Base-by-base conservation (phyloP, 139 green algal species). In the Monoraphidium neglectum region DNA sequence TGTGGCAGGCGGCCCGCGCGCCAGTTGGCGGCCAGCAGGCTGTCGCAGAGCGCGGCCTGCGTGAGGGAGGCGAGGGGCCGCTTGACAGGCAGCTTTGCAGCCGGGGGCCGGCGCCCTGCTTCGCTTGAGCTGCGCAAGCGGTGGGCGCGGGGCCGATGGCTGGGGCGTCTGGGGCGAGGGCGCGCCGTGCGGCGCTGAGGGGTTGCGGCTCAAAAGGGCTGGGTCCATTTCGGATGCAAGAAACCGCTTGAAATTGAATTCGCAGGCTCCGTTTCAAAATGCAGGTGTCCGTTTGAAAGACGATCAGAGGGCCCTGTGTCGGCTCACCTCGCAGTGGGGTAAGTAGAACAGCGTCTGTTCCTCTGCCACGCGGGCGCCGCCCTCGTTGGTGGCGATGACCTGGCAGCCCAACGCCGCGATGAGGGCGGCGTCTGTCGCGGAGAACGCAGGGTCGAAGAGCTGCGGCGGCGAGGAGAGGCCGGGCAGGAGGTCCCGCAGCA, bases 401-500 rank as follows among this genome's bases (percentile, higher is more conserved):
- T 23, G 35, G 40, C 77, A 61, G 5, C 74, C 70, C 38, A 80
- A 35, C 18, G 30, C 21, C 57, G 69, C 38, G 36, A 84, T 36
- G 68, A 82, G 69, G 62, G 43, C 30, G 12, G 2, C 1, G 36
- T 87, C 82, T 1, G 61, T 12, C 5, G 23, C 32, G 3, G 26
- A 75, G 62, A 87, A 80, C 10, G 63, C 77, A 18, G 82, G 82
- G 82, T 87, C 82, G 68, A 66, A 87, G 40, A 86, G 57, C 37
- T 69, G 49, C 2, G 74, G 69, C 5, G 64, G 65, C 21, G 43
- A 21, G 1, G 40, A 4, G 24, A 80, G 51, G 16, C 38, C 40
- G 0, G 53, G 74, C 37, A 80, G 38, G 30, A 63, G 46, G 24
- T 28, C 51, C 37, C 40, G 65, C 37, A 80, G 65, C 53, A 75